phyloP scores from a whole-genome alignment of 495 filamentous ascomycete genomes.

The Patellaria atrata region DNA sequence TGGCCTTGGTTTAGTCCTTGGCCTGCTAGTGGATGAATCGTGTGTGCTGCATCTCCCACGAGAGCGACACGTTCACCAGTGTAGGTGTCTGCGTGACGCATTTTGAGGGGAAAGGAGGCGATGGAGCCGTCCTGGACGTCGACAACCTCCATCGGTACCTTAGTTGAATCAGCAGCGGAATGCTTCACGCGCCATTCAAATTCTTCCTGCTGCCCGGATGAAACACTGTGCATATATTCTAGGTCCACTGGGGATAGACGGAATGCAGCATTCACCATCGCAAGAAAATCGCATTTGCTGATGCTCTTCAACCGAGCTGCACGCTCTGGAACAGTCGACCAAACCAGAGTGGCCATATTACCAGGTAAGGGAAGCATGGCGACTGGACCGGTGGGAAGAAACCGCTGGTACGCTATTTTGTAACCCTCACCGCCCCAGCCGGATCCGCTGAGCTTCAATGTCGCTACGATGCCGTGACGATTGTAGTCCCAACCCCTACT shows the following conservation, averaged over 20 bases:
- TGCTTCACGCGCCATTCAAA: constrained; percentile 67
- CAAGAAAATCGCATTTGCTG: constrained; percentile 52
- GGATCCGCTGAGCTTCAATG: constrained; percentile 50
- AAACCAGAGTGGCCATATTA: constrained; percentile 71
- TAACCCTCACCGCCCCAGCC: constrained; percentile 35
- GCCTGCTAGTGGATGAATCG: constrained; percentile 84
- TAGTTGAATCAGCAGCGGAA: constrained; percentile 35
- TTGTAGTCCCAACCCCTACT: constrained; percentile 88
- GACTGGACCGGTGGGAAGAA: constrained; percentile 81
- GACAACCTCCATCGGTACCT: constrained; percentile 42
- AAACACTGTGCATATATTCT: constrained; percentile 55
- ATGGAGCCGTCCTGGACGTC: constrained; percentile 66
- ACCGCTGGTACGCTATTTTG: constrained; percentile 84
- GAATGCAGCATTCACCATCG: constrained; percentile 91
- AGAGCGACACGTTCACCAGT: constrained; percentile 76
- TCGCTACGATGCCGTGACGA: constrained; percentile 81
- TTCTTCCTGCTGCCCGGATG: constrained; percentile 51
- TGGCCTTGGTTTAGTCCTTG: constrained; percentile 92
- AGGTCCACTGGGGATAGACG: constrained; percentile 66
- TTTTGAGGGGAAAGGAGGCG: constrained; percentile 77
- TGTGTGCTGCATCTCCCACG: constrained; percentile 88
- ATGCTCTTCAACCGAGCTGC: constrained; percentile 71
- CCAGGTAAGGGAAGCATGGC: constrained; percentile 85
- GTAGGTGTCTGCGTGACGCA: constrained; percentile 87
- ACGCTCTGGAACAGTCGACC: constrained; percentile 71